Evolutionary conservation across 2,329 filamentous ascomycete genomes (phyloP).

Genomic region (Macroventuria anomochaeta): DNA sequence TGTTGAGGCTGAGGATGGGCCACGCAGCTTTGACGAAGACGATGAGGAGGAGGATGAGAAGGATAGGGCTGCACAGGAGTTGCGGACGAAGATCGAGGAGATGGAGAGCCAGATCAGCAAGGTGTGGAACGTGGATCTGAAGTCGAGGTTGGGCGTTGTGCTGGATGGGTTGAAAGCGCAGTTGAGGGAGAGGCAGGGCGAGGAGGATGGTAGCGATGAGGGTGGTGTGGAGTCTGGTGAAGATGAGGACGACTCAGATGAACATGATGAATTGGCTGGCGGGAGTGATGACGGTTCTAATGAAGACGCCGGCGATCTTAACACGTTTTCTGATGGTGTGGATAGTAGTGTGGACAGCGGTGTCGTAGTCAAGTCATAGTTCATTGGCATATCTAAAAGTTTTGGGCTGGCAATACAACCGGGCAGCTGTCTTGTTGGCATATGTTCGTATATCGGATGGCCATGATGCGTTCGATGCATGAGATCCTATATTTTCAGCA

Average conservation of each 20-base stretch:
- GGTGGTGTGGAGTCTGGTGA: neutral
- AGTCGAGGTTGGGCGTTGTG: constrained; percentile 38
- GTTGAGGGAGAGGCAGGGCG: constrained; percentile 29
- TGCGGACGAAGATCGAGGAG: constrained; percentile 44
- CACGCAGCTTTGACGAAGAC: constrained; percentile 50
- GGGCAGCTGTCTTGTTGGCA: too few species aligned
- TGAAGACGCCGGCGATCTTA: neutral
- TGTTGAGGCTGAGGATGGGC: constrained; percentile 47
- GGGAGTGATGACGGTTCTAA: neutral
- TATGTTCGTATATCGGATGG: too few species aligned
- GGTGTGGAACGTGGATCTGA: constrained; percentile 46
- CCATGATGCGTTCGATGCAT: too few species aligned
- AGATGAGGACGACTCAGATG: neutral
- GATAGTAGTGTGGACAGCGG: too few species aligned
- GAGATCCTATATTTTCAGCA: too few species aligned
- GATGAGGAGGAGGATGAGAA: constrained; percentile 33
- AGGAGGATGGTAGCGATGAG: neutral
- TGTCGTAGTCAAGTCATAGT: neutral
- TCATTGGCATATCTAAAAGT: neutral
- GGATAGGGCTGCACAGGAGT: constrained; percentile 37
- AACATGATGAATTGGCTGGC: neutral
- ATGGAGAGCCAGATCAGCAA: constrained; percentile 44
- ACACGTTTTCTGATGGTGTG: neutral
- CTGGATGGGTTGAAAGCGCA: constrained; percentile 41
- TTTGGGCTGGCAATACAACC: too few species aligned